These are phyloP conservation scores for Nephelium lappaceum DNA, from an alignment of 345 rosid species.

Conservation along the genomic window DNA sequence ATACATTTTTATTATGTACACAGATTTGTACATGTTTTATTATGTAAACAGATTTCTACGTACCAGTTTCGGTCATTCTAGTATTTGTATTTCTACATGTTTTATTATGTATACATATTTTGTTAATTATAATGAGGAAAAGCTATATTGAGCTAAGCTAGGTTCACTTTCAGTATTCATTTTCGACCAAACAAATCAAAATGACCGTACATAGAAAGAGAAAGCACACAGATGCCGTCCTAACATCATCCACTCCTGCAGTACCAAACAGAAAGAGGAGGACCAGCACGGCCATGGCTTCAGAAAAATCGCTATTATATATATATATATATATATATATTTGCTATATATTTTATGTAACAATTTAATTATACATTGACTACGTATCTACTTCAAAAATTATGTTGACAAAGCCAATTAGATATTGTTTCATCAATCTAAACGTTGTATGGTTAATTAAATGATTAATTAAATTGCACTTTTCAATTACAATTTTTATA, in stretches of 20 bases:
- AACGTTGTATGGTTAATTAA: background rate
- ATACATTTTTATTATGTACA: too few relatives aligned
- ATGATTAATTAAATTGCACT: background rate
- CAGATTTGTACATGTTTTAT: too few relatives aligned
- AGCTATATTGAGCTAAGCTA: conserved; percentile 6
- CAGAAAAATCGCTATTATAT: too few relatives aligned
- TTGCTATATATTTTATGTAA: too few relatives aligned
- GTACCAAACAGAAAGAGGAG: background rate
- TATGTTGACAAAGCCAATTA: background rate
- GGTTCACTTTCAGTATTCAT: conserved; percentile 17
- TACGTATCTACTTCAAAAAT: background rate
- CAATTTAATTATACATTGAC: background rate
- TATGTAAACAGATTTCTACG: too few relatives aligned
- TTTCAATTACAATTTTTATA: background rate
- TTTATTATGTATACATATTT: background rate
- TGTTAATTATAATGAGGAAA: conserved; percentile 6
- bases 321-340: too few relatives aligned
- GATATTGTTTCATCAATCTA: background rate
- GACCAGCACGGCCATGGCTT: background rate
- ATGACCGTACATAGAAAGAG: conserved; percentile 19
- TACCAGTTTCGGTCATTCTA: too few relatives aligned
- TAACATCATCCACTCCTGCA: conserved; percentile 9
- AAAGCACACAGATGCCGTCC: conserved; percentile 19
- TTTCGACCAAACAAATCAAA: background rate
- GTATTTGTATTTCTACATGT: too few relatives aligned